A percentile compares a stretch with the other conserved stretches of the same genome.
phyloP scores from a whole-genome alignment of 2,329 filamentous ascomycete species.

The Alternaria ventricosa region DNA sequence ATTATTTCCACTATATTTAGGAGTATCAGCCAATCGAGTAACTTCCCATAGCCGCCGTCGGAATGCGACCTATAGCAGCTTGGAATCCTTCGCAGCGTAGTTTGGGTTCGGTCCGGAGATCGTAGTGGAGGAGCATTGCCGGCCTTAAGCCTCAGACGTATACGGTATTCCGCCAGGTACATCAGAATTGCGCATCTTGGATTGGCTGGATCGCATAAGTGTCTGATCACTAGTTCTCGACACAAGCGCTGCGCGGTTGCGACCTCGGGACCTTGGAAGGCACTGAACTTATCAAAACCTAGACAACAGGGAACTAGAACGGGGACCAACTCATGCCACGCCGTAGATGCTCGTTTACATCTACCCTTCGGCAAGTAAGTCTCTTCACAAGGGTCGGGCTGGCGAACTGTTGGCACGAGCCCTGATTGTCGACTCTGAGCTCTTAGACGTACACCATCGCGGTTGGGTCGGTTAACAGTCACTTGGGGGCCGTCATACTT shows the following conservation, averaged over 20 bases:
- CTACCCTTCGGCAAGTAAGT: neutral
- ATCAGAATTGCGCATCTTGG: neutral
- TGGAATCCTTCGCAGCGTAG: neutral
- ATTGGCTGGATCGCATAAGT: neutral
- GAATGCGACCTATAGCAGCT: neutral
- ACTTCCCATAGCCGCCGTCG: neutral
- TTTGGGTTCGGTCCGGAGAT: neutral
- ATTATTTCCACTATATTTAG: neutral
- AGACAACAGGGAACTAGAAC: neutral
- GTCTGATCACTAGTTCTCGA: neutral
- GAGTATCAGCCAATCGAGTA: neutral
- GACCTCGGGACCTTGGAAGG: neutral
- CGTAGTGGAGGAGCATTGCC: neutral
- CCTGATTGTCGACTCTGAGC: neutral
- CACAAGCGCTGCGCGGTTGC: neutral
- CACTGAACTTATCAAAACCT: neutral
- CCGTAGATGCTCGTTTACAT: neutral
- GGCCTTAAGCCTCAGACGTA: neutral
- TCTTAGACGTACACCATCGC: neutral
- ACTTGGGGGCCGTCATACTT: neutral
- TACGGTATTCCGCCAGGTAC: neutral
- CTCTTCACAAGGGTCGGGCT: neutral
- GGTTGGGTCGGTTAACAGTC: neutral
- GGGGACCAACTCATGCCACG: neutral
- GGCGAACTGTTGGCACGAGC: neutral